These are phyloP conservation scores for Hymenoscyphus scutula DNA, from an alignment of 2,329 filamentous ascomycete genomes.

Conservation along the genomic window DNA sequence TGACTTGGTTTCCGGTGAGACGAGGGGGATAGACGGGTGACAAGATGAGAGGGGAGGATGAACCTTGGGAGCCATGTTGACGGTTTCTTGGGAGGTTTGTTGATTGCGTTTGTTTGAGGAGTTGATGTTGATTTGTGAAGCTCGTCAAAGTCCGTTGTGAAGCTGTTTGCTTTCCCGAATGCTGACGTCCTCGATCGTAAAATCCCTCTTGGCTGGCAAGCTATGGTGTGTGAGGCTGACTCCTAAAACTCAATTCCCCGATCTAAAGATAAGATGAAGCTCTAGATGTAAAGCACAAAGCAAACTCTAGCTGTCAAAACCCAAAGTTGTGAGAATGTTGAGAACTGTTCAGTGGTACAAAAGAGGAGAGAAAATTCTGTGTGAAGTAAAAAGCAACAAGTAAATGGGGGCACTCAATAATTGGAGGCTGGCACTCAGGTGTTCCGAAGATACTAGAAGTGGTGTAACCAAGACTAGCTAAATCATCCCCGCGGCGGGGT, in stretches of 20 bases:
- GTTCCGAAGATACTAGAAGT: neutral
- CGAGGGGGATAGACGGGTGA: neutral
- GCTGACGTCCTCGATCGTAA: no score
- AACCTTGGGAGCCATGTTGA: constrained; percentile 1
- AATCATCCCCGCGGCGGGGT: constrained; percentile 3
- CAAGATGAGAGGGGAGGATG: no score
- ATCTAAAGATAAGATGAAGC: neutral
- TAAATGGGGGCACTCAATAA: neutral
- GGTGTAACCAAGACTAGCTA: neutral
- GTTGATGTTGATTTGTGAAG: neutral
- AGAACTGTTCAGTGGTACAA: neutral
- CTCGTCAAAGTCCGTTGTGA: neutral
- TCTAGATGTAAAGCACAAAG: neutral
- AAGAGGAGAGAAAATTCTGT: neutral
- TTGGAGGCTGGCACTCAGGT: neutral
- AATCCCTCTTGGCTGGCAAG: no score
- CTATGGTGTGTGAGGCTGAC: no score
- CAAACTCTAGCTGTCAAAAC: neutral
- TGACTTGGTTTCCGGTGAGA: neutral
- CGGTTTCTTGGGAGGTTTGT: neutral
- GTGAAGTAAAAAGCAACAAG: neutral
- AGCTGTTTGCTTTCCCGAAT: no score
- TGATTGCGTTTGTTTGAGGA: neutral
- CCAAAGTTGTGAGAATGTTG: neutral
- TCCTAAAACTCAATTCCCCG: neutral